Evolutionary conservation across 768 basidiomycete species (phyloP).

Genomic region (Filobasidium wieringae): DNA sequence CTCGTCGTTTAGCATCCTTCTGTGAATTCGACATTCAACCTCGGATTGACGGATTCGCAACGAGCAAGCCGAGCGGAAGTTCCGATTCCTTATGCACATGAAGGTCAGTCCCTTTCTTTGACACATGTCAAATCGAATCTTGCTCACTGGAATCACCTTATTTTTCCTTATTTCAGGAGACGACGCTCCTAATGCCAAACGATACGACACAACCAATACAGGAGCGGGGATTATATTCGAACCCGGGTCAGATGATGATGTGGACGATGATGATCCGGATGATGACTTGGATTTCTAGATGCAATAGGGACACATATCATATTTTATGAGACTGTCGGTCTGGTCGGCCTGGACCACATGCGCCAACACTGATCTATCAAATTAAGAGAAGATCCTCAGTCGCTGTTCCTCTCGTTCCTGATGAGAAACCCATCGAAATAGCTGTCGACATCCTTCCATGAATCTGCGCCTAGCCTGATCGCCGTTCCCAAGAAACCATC

Average conservation of each 20-base stretch:
- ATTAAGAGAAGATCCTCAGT: too few relatives aligned
- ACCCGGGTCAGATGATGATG: constrained; percentile 84
- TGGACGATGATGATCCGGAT: constrained; percentile 92
- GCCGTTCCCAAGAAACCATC: constrained; percentile 34
- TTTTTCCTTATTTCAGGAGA: background rate
- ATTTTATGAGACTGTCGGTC: too few relatives aligned
- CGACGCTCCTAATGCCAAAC: background rate
- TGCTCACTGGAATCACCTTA: background rate
- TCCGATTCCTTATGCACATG: constrained; percentile 79
- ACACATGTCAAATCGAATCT: too few relatives aligned
- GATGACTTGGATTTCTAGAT: constrained; percentile 60
- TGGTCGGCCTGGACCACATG: too few relatives aligned
- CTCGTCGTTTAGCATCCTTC: too few relatives aligned
- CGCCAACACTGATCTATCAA: too few relatives aligned
- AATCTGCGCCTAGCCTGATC: background rate
- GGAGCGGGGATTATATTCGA: constrained; percentile 58
- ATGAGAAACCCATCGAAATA: background rate
- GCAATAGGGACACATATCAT: background rate
- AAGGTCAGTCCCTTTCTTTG: constrained; percentile 44
- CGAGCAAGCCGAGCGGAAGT: constrained; percentile 67
- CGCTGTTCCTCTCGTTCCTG: too few relatives aligned
- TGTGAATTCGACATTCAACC: constrained; percentile 64
- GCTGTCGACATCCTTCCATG: background rate
- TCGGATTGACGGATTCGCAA: constrained; percentile 70
- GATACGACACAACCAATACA: constrained; percentile 1